Conservation (phyloP, 1,284 basidiomycete species). For the Marasmius sp. region DNA sequence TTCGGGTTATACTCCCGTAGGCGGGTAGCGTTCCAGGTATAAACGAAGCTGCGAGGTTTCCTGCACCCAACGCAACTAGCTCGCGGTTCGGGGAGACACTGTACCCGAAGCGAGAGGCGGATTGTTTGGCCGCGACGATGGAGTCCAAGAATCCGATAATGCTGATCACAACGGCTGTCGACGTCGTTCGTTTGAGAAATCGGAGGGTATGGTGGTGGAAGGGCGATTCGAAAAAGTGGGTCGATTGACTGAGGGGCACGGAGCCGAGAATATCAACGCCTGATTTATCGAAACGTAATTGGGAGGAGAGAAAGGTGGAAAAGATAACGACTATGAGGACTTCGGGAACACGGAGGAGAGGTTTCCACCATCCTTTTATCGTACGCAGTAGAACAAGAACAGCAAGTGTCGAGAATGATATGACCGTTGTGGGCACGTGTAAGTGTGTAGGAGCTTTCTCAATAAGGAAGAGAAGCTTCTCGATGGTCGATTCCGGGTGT, state of each 20-base stretch:
- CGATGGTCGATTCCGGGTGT: conserved; percentile 65
- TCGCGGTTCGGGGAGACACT: conserved; percentile 91
- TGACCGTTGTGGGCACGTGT: conserved; percentile 67
- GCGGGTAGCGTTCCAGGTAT: conserved; percentile 86
- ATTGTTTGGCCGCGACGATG: conserved; percentile 88
- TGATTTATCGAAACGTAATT: conserved; percentile 73
- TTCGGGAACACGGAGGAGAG: conserved; percentile 73
- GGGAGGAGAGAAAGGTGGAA: conserved; percentile 71
- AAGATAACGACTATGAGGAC: conserved; percentile 71
- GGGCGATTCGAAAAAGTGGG: conserved; percentile 65
- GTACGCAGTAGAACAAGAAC: conserved; percentile 62
- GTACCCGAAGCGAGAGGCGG: conserved; percentile 79
- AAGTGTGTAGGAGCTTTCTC: conserved; percentile 56
- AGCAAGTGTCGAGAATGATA: conserved; percentile 70
- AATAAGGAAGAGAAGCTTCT: conserved; percentile 79
- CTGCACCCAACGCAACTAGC: conserved; percentile 82
- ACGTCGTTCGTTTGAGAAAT: conserved; percentile 73
- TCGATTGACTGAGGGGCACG: conserved; percentile 59
- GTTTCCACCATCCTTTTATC: conserved; percentile 54
- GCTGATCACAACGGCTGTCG: conserved; percentile 75
- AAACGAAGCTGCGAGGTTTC: conserved; percentile 79
- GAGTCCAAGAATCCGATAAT: conserved; percentile 81
- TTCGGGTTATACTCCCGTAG: conserved; percentile 86
- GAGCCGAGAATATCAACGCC: conserved; percentile 84
- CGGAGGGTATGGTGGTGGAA: conserved; percentile 57